A percentile compares a stretch with the other conserved stretches of the same genome.
Conservation (phyloP, 179 eudicot species). For the Nepenthes alata region DNA sequence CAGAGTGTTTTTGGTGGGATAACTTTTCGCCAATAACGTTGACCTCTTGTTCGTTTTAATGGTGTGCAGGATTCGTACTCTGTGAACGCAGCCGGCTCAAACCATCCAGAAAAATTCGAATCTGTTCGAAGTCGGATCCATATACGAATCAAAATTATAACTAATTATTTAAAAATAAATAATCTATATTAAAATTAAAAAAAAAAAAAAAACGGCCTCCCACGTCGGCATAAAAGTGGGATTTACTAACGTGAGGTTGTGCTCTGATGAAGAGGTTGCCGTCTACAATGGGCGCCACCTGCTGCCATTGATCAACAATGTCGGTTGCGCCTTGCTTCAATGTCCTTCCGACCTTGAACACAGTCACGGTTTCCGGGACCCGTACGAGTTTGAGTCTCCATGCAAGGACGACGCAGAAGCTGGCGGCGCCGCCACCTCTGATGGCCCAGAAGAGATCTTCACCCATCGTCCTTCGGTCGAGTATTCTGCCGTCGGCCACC, state of each 20-base stretch:
- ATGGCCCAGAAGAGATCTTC: slow-evolving; percentile 25
- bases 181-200: too few species aligned
- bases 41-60: too few species aligned
- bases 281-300: slow-evolving; percentile 9
- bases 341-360: slow-evolving; percentile 11
- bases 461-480: slow-evolving; percentile 15
- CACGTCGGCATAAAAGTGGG: too few species aligned
- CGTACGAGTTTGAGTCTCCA: slow-evolving; percentile 19
- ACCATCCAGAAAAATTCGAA: too few species aligned
- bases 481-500: slow-evolving; percentile 13
- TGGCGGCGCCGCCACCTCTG: slow-evolving; percentile 19
- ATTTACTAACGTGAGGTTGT: slow-evolving; percentile 5
- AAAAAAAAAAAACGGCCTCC: too few species aligned
- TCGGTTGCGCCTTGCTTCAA: slow-evolving; percentile 17
- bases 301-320: slow-evolving; percentile 16
- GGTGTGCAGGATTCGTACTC: too few species aligned
- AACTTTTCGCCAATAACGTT: too few species aligned
- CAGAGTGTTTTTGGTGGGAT: too few species aligned
- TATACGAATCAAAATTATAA: too few species aligned
- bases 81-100: too few species aligned
- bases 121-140: too few species aligned
- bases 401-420: slow-evolving; percentile 18
- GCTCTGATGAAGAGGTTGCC: slow-evolving; percentile 15
- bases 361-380: slow-evolving; percentile 16
- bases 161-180: too few species aligned